These are phyloP conservation scores for Inga oerstediana DNA, from an alignment of 306 rosid species.

Conservation along the genomic window DNA sequence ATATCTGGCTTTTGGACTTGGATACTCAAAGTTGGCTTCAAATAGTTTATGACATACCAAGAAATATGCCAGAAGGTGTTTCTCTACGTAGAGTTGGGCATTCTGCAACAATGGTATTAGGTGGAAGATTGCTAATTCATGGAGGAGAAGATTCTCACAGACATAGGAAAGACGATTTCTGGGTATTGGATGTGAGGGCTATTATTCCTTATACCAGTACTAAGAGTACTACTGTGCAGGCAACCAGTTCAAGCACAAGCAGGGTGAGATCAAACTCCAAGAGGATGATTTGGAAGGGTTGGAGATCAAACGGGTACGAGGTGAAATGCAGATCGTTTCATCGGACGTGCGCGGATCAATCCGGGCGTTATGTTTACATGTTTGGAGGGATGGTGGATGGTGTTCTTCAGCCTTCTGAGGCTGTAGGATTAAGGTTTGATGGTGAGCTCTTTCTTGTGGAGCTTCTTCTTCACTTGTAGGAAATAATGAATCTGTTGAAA, in stretches of 20 bases:
- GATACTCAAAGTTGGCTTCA: conserved; percentile 61
- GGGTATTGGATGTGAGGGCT: conserved; percentile 72
- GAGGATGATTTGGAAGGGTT: conserved; percentile 31
- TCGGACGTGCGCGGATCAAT: conserved; percentile 71
- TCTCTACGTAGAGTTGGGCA: conserved; percentile 48
- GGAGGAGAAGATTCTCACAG: conserved; percentile 49
- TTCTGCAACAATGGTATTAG: conserved; percentile 70
- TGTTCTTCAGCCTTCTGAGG: conserved; percentile 6
- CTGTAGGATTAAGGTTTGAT: conserved; percentile 40
- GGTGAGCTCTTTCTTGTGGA: conserved; percentile 77
- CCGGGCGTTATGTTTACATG: background rate
- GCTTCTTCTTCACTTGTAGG: conserved; percentile 57
- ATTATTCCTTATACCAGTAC: conserved; percentile 34
- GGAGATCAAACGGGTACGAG: conserved; percentile 51
- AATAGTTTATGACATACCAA: conserved; percentile 55
- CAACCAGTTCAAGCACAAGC: conserved; percentile 22
- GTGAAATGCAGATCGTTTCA: conserved; percentile 71
- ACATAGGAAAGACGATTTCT: conserved; percentile 69
- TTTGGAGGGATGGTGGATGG: conserved; percentile 24
- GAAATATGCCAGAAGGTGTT: conserved; percentile 37
- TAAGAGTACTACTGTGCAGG: background rate
- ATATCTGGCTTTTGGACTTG: conserved; percentile 77
- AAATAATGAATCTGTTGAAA: conserved; percentile 5
- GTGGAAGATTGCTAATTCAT: conserved; percentile 74
- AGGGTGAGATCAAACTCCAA: conserved; percentile 36